Base-by-base conservation (phyloP, 352 stramenopile genomes). In the Globisporangium paroecandrum region DNA sequence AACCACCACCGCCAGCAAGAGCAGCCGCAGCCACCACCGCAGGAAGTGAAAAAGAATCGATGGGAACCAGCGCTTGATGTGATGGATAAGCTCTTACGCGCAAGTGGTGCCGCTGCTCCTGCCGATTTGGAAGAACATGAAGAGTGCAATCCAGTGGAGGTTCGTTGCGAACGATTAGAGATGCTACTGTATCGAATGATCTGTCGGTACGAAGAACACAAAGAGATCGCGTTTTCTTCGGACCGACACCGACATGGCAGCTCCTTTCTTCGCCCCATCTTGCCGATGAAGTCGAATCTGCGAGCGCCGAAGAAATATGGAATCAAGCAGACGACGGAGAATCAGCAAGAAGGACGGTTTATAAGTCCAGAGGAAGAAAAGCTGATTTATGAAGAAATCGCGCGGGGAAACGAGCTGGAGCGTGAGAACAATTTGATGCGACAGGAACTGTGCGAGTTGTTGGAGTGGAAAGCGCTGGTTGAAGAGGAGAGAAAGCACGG, bases 181-280 rank as follows among this genome's bases (percentile, higher is more conserved):
- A 92, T 94, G 83, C 69, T 94, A 27, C 70, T 94, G 20, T 94
- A 94, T 63, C 80, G 87, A 12, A 94, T 94, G 85, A 91, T 94
- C 62, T 94, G 87, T 54, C 82, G 87, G 7, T 90, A 89, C 66
- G 87, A 94, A 73, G 87, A 94, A 66, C 89, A 92, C 59, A 92
- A 91, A 60, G 80, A 86, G 49, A 70, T 88, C 41, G 78, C 83
- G 8, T 91, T 87, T 34, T 73, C 82, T 32, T 77, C 76, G 3
- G 68, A 81, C 27, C 79, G 79, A 57, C 70, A 73, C 29, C 75
- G 58, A 46, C 38, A 60, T n/a, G 66, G 34, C n/a, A 68, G 27
- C 57, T 68, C 34, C 64, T 54, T 56, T 53, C 63, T 41, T 56
- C 67, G 27, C 47, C 68, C 66, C 9, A 57, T 66, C 36, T 38